Base-by-base conservation (phyloP, 176 grass and related monocot species). In the Rhynchospora tenuis region DNA sequence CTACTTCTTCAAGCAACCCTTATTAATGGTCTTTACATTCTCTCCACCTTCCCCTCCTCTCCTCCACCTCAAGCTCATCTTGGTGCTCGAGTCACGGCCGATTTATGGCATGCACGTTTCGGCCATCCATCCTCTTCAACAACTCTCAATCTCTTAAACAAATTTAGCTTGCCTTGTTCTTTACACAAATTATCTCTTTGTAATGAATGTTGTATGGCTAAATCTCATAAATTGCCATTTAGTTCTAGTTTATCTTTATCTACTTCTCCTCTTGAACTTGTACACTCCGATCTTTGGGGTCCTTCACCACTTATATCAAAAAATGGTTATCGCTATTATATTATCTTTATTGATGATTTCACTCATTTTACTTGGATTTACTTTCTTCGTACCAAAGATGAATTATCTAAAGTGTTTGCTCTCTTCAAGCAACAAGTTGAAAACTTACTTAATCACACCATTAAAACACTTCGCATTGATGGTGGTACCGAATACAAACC, bases 221-320 rank as follows among this genome's bases (percentile, higher is more conserved):
- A 33, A 13, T 42, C 20, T 1, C 23, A 14, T 29, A 19, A 29
- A 19, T 73, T 73, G 29, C 66, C 66, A 2, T 73, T 73, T 73
- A 16, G 1, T 42, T 42, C 23, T 19, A 16, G 15, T 29, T 26
- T 2, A 14, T 73, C 66, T 73, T 14, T 10, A 22, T 73, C 66
- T 0, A 14, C 8, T 77, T 3, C 2, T 46, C 31, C 46, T 45
- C 9, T 77, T 1, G 16, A 77, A 3, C 13, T 47, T 13, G 71
- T 77, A 33, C 71, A 77, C 13, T 77, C 24, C 15, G 71, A 77
- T 77, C 11, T 73, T 10, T 73, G 66, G 66, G 66, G 66, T 3
- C 66, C 66, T 7, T 12, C 66, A 1, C 14, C 14, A 1, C 1
- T 73, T 73, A 29, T 29, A 19, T 73, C 66, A 22, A 19, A 29